phyloP scores from a whole-genome alignment of 2,329 filamentous ascomycete species.

The Waltergamsia citrina region DNA sequence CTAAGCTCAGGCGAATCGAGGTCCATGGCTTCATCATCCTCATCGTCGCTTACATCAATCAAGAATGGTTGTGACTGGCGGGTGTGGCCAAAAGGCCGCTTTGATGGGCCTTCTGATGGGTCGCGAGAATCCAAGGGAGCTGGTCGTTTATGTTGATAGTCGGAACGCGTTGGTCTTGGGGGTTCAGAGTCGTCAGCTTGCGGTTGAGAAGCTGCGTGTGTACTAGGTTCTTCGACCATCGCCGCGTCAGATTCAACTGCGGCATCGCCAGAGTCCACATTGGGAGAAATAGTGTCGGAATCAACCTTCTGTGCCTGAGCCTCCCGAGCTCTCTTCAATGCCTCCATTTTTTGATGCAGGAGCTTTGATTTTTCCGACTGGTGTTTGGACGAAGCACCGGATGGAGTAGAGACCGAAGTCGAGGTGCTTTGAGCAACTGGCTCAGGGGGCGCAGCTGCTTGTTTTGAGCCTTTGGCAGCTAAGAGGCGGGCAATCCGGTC shows the following conservation, averaged over 20 bases:
- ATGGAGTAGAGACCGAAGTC: slow-evolving; percentile 26
- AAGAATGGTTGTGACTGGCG: slow-evolving; percentile 56
- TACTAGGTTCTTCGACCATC: slow-evolving; percentile 9
- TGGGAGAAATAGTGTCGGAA: too few relatives aligned
- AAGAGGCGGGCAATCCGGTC: slow-evolving; percentile 69
- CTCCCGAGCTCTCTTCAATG: slow-evolving; percentile 51
- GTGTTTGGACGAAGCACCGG: slow-evolving; percentile 10
- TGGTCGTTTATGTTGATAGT: slow-evolving; percentile 26
- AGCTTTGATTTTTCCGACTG: slow-evolving; percentile 63
- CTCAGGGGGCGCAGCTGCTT: slow-evolving; percentile 10
- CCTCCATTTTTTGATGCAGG: slow-evolving; percentile 70
- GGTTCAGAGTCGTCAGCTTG: too few relatives aligned
- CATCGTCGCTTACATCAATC: slow-evolving; percentile 75
- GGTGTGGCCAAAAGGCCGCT: slow-evolving; percentile 54
- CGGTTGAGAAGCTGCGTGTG: slow-evolving; percentile 22
- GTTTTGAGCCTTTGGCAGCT: slow-evolving; percentile 59
- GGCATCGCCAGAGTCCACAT: too few relatives aligned
- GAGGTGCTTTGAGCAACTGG: slow-evolving; percentile 6
- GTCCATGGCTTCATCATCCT: slow-evolving; percentile 60
- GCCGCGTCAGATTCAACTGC: too few relatives aligned
- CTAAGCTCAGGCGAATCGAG: slow-evolving; percentile 45
- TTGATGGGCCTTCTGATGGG: slow-evolving; percentile 31
- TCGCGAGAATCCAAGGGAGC: slow-evolving; percentile 64
- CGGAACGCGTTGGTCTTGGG: slow-evolving; percentile 2
- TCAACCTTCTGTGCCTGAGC: slow-evolving; percentile 17